phyloP scores from a whole-genome alignment of 345 rosid species.

The Tarenaya hassleriana region DNA sequence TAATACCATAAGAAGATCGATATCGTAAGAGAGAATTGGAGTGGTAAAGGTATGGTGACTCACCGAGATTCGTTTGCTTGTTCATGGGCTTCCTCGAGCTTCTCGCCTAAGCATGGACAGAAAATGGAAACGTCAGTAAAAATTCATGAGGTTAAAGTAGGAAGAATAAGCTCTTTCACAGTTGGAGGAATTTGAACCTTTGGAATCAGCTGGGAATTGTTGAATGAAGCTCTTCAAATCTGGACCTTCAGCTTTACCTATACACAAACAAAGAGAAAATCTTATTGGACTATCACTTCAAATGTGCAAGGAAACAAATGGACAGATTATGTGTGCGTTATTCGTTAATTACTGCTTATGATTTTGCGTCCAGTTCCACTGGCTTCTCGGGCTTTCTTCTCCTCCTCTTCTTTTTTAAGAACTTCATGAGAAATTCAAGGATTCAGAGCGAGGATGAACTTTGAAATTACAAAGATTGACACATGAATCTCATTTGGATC shows the following conservation, averaged over 20 bases:
- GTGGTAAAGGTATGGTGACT: conserved; percentile 17
- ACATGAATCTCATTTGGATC: neutral
- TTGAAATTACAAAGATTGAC: neutral
- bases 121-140: neutral
- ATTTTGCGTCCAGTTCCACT: conserved; percentile 36
- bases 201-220: conserved; percentile 58
- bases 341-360: conserved; percentile 35
- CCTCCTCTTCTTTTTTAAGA: conserved; percentile 81
- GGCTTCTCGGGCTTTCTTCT: conserved; percentile 66
- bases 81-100: conserved; percentile 35
- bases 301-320: conserved; percentile 8
- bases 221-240: conserved; percentile 77
- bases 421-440: conserved; percentile 32
- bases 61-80: conserved; percentile 38
- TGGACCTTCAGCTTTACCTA: conserved; percentile 75
- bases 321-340: conserved; percentile 7
- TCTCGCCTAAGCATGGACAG: conserved; percentile 36
- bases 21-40: conserved; percentile 6
- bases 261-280: conserved; percentile 8
- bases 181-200: conserved; percentile 39
- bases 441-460: conserved; percentile 6
- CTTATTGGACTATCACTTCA: conserved; percentile 1
- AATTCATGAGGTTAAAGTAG: neutral
- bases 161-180: neutral
- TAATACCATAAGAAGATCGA: neutral